A percentile compares a stretch with the other conserved stretches of the same genome.
phyloP scores from a whole-genome alignment of 140 eudicot species.

The Stevia rebaudiana region DNA sequence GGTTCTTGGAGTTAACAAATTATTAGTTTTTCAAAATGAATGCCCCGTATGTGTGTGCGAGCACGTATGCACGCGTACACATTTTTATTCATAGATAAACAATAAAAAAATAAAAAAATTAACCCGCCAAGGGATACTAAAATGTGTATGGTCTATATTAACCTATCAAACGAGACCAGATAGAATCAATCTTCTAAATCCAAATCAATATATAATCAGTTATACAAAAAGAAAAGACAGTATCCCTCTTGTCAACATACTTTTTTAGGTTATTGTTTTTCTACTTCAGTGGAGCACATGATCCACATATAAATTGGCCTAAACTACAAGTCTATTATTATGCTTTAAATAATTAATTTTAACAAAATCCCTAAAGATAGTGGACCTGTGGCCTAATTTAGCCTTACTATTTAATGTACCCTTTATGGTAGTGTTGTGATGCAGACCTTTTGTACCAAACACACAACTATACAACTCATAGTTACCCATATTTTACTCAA shows the following conservation, averaged over 20 bases:
- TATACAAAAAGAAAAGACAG: constrained; percentile 1
- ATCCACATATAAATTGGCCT: constrained; percentile 16
- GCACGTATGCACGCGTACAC: no score
- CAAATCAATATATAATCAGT: not conserved
- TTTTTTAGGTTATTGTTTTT: no score
- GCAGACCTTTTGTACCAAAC: constrained; percentile 8
- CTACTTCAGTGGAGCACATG: no score
- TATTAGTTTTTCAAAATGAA: no score
- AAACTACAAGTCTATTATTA: constrained; percentile 20
- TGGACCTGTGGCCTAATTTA: constrained; percentile 26
- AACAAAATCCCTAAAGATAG: constrained; percentile 21
- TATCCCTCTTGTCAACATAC: not conserved
- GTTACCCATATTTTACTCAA: constrained; percentile 7
- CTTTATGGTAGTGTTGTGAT: constrained; percentile 18
- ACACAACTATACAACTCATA: constrained; percentile 13
- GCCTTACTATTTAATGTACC: constrained; percentile 24
- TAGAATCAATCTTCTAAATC: not conserved
- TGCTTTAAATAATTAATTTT: constrained; percentile 17
- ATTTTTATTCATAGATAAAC: not conserved
- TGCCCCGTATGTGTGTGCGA: no score
- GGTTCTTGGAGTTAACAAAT: no score
- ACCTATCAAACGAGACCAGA: not conserved
- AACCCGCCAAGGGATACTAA: no score
- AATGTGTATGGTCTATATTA: not conserved
- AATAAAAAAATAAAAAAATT: not conserved